Percentiles rank a stretch among this genome's conserved stretches.
These are phyloP conservation scores for Flueggea neowawraea DNA, from an alignment of 441 rosid species.

Conservation along the genomic window DNA sequence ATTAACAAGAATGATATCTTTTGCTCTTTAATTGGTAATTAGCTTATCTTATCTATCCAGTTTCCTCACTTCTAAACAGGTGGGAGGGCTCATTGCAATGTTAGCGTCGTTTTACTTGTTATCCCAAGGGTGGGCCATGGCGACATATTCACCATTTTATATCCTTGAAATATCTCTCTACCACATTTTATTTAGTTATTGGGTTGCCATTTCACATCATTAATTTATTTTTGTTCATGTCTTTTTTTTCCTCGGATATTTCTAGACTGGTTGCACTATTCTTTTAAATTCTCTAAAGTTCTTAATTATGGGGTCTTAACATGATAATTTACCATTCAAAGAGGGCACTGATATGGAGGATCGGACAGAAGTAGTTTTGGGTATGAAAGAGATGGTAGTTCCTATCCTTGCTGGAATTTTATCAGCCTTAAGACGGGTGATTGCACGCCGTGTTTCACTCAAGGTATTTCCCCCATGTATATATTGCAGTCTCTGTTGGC, in stretches of 20 bases:
- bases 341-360: conserved; percentile 37
- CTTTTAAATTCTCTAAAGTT: conserved; percentile 3
- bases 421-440: conserved; percentile 89
- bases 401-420: conserved; percentile 93
- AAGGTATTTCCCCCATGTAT: conserved; percentile 43
- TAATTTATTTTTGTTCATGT: background rate
- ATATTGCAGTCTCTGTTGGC: conserved; percentile 13
- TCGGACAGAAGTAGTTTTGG: conserved; percentile 51
- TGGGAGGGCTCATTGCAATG: conserved; percentile 91
- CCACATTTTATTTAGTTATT: background rate
- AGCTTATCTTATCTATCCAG: background rate
- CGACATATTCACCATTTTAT: conserved; percentile 77
- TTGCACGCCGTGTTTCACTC: conserved; percentile 88
- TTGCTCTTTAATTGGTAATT: background rate
- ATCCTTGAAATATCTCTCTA: conserved; percentile 42
- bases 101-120: conserved; percentile 77
- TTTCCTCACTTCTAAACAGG: conserved; percentile 38
- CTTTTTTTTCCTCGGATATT: conserved; percentile 8
- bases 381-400: conserved; percentile 67
- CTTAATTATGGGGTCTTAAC: conserved; percentile 20
- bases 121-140: conserved; percentile 96
- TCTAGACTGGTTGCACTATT: background rate
- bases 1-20: too few relatives aligned
- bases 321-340: conserved; percentile 62
- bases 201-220: background rate